phyloP scores from a whole-genome alignment of 192 early-diverging fungal species.

The Spinellus fusiger region DNA sequence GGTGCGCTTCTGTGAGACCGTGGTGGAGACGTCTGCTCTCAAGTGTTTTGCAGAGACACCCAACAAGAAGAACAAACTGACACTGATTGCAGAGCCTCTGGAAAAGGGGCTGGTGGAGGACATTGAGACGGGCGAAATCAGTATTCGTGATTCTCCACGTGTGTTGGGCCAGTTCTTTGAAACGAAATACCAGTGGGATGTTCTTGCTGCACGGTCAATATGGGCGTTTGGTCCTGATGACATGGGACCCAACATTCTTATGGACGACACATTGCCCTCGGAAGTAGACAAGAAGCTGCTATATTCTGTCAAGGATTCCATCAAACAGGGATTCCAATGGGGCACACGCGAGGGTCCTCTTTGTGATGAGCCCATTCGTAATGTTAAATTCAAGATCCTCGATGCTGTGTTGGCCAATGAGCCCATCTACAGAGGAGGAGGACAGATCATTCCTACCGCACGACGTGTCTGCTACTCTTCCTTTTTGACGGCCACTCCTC shows the following conservation, averaged over 20 bases:
- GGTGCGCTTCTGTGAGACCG: slow-evolving; percentile 92
- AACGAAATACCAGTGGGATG: slow-evolving; percentile 89
- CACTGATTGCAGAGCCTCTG: slow-evolving; percentile 92
- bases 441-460: slow-evolving; percentile 95
- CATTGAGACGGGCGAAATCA: slow-evolving; percentile 76
- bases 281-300: slow-evolving; percentile 88
- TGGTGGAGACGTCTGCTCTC: slow-evolving; percentile 86
- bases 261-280: slow-evolving; percentile 92
- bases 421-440: slow-evolving; percentile 88
- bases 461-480: slow-evolving; percentile 96
- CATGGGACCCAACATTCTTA: slow-evolving; percentile 85
- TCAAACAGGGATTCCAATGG: slow-evolving; percentile 98
- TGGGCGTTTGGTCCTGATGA: slow-evolving; percentile 98
- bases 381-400: slow-evolving; percentile 92
- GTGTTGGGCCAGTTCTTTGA: slow-evolving; percentile 78
- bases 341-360: slow-evolving; percentile 93
- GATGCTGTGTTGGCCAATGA: slow-evolving; percentile 78
- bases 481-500: slow-evolving; percentile 90
- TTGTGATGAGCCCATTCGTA: slow-evolving; percentile 95
- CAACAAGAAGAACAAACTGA: slow-evolving; percentile 98
- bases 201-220: slow-evolving; percentile 84
- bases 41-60: slow-evolving; percentile 97
- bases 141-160: slow-evolving; percentile 63
- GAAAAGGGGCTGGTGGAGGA: slow-evolving; percentile 89
- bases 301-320: slow-evolving; percentile 70